phyloP scores from a whole-genome alignment of 345 rosid genomes.

The Kandelia obovata region DNA sequence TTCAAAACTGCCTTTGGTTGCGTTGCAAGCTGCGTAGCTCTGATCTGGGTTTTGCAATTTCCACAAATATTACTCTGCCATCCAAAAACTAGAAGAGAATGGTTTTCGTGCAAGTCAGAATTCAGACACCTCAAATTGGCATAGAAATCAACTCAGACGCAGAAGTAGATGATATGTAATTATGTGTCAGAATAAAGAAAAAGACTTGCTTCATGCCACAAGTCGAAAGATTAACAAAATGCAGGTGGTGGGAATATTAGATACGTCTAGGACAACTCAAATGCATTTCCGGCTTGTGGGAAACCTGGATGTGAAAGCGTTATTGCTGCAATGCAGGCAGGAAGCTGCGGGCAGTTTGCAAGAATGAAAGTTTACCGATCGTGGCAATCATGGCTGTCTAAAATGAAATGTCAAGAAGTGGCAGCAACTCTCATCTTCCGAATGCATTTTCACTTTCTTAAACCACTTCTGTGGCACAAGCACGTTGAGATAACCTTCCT shows the following conservation, averaged over 20 bases:
- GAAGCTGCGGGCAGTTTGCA: not conserved
- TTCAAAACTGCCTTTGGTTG: conserved; percentile 27
- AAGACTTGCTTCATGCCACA: too few relatives aligned
- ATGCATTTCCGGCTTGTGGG: not conserved
- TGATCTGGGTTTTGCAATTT: conserved; percentile 58
- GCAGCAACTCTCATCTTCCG: not conserved
- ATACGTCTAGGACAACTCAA: not conserved
- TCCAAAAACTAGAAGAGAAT: conserved; percentile 52
- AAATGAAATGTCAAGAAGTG: not conserved
- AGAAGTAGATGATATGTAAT: too few relatives aligned
- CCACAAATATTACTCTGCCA: conserved; percentile 85
- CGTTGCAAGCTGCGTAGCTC: conserved; percentile 40
- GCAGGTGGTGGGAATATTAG: not conserved
- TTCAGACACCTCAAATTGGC: not conserved
- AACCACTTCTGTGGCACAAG: too few relatives aligned
- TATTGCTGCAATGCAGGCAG: not conserved
- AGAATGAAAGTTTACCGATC: not conserved
- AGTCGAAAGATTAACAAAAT: not conserved
- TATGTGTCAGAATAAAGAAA: too few relatives aligned
- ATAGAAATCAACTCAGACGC: not conserved
- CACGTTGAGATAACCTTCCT: not conserved
- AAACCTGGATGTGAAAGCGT: not conserved
- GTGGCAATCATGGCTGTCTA: not conserved
- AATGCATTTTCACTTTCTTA: not conserved
- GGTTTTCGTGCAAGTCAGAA: not conserved